Evolutionary conservation across 1,139 yeast species (phyloP).

Genomic region (Pneumocystis jirovecii): DNA sequence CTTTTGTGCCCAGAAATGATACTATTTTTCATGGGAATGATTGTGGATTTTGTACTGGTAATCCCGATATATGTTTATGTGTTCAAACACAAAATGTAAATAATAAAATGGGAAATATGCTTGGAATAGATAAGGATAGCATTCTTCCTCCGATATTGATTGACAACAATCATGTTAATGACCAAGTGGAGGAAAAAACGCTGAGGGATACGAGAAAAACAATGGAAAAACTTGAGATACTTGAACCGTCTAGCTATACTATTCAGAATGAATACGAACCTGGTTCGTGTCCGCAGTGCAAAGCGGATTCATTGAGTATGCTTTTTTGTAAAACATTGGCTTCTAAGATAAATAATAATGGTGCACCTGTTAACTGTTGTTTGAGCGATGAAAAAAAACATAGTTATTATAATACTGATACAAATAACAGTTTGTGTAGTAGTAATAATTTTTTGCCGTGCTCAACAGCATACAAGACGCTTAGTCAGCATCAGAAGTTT

Average conservation of each 20-base stretch:
- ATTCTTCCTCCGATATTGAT: not conserved
- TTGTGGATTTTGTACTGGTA: not conserved
- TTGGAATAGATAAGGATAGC: not conserved
- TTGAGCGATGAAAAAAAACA: not conserved
- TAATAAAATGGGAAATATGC: not conserved
- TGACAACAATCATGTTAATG: not conserved
- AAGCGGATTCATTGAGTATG: constrained; percentile 74
- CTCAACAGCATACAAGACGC: constrained; percentile 74
- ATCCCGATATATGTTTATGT: not conserved
- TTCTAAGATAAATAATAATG: not conserved
- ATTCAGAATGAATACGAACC: constrained; percentile 28
- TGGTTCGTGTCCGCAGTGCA: constrained; percentile 76
- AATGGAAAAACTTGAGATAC: constrained; percentile 1
- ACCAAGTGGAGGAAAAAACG: not conserved
- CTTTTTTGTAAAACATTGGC: constrained; percentile 79
- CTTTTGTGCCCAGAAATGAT: not conserved
- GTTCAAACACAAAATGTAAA: not conserved
- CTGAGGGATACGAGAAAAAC: not conserved
- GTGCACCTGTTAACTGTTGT: not conserved
- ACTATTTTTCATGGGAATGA: not conserved
- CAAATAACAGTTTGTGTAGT: constrained; percentile 77
- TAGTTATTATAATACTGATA: constrained; percentile 37
- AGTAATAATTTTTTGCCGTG: constrained; percentile 68
- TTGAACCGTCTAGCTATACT: constrained; percentile 8
- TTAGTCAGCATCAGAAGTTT: constrained; percentile 66